Base-by-base conservation (phyloP, 2,329 filamentous ascomycete genomes). In the Colletotrichum cereale region DNA sequence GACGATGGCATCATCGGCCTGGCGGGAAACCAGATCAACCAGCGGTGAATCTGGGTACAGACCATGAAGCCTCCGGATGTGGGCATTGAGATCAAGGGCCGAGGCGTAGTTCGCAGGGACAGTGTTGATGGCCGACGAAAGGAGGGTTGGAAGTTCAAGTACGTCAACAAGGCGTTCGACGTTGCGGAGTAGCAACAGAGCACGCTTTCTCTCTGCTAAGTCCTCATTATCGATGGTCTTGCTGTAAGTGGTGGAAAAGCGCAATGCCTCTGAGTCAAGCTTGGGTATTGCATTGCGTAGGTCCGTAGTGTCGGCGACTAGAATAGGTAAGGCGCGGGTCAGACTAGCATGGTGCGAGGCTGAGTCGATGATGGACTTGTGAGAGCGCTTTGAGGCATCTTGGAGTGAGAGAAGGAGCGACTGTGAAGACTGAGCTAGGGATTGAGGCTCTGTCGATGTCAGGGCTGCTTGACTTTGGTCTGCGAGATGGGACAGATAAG, bases 91-190 rank as follows among this genome's bases (percentile, higher is more conserved):
- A 80, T 99, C 96, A 42, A 99, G 86, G 0, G 95, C 95, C 0
- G 94, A 93, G 2, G 95, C 92, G 84, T 98, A 97, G 75, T 94
- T 97, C 72, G 91, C 89, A 5, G 90, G 86, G 5, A 82, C 86
- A 1, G 87, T 83, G 3, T 88, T 88, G 67, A 95, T 92, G 56
- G 95, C 92, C 2, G 95, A 95, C 16, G 93, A 92, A 18, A 99
- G 88, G 42, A 98, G 84, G 0, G 92, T 91, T 0, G 96, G 96
- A 38, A 99, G 88, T 77, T 98, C 96, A 71, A 99, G 89, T 40
- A 98, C 91, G 79, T 98, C 95, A 38, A 95, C 92, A 3, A 98
- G 87, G 66, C 96, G 90, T 80, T 98, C 96, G 36, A 96, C 92
- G 79, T 98, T 98, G 58, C 93, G 89, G 24, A 94, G 90, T 21